Base-by-base conservation (phyloP, 129 eudicot genomes). In the Tagetes erecta region DNA sequence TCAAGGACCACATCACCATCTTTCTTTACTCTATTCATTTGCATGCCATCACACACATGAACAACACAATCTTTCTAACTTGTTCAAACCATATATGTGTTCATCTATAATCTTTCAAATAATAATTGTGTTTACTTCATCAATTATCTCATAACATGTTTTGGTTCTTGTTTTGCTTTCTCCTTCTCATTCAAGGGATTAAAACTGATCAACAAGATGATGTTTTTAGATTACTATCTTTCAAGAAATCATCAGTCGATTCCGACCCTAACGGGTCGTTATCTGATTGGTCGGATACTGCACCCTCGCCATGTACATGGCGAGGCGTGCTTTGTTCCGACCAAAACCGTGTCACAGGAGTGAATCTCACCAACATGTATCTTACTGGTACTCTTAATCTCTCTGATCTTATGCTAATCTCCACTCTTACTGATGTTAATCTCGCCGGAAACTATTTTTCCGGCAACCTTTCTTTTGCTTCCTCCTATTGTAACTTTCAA, bases 251-350 rank as follows among this genome's bases (percentile, higher is more conserved):
- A 37, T 91, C 97, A 5, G 76, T 88, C 47, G 82, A 55, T 73
- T 56, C 76, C 7, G 97, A 91, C 59, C 88, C 97, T 49, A 82
- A 86, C 20, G 85, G 92, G 13, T 64, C 74, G 47, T 83, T 91
- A 70, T 40, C 68, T 5, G 76, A 70, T 31, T 91, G 97, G 97
- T 60, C 42, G 33, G 14, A 81, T 34, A 57, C 90, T 60, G 75
- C 86, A 27, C 35, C 89, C 37, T 59, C 83, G 12, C 83, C 92
- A 5, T 91, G 97, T 67, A 80, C 89, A 14, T 91, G 97, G 97
- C 68, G 45, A 6, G 95, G 95, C 2, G 87, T 88, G 60, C 34
- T 82, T 0, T 91, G 97, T 68, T 85, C 89, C 1, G 78, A 13
- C 8, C 80, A 80, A 8, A 74, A 72, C 37, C 47, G 62, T 12